Conservation (phyloP, 257 asterid genomes). For the Nicotiana noctiflora region DNA sequence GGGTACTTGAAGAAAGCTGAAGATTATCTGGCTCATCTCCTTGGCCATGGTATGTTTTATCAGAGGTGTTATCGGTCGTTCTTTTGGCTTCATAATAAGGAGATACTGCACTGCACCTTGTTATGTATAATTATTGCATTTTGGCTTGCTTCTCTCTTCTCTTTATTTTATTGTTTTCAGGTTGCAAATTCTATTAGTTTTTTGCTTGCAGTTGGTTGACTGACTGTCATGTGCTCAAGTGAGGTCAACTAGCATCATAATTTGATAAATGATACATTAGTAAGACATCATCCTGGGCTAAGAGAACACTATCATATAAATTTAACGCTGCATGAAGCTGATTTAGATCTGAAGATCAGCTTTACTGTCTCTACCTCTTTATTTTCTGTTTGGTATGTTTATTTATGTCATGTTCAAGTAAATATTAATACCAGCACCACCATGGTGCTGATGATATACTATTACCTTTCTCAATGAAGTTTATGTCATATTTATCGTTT, state of each 20-base stretch:
- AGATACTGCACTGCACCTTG: not conserved
- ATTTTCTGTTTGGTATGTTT: not conserved
- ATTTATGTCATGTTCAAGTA: not conserved
- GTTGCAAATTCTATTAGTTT: not conserved
- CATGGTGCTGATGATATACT: too few relatives aligned
- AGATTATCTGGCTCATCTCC: conserved; percentile 90
- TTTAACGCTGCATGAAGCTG: not conserved
- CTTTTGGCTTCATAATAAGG: not conserved
- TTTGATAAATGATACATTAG: not conserved
- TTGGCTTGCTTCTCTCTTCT: not conserved
- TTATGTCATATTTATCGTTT: not conserved
- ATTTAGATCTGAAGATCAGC: not conserved
- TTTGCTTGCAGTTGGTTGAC: not conserved
- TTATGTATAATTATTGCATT: not conserved
- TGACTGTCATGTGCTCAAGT: not conserved
- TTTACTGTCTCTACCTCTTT: not conserved
- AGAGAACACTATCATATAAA: not conserved
- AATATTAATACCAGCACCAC: too few relatives aligned
- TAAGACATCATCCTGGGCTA: not conserved
- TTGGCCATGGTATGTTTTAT: conserved; percentile 76
- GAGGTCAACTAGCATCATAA: not conserved
- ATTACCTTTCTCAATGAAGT: not conserved
- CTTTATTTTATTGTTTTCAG: not conserved
- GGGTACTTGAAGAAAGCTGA: conserved; percentile 85
- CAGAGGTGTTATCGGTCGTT: conserved; percentile 8